These are phyloP conservation scores for Saprolegnia parasitica DNA, from an alignment of 352 stramenopile species.

Conservation along the genomic window DNA sequence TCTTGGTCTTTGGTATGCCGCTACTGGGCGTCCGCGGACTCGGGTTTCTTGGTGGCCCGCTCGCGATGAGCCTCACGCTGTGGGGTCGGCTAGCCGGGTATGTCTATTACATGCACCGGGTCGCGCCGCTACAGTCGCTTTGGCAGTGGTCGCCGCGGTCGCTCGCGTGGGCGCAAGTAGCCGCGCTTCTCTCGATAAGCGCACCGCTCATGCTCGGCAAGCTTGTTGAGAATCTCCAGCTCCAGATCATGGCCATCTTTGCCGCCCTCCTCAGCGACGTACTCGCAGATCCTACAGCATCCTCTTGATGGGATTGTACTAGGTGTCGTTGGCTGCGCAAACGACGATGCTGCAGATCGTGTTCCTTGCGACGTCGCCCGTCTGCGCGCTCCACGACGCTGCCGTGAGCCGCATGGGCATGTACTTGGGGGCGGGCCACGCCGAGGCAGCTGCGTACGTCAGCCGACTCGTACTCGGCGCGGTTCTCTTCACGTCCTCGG, in stretches of 20 bases:
- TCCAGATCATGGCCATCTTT: conserved; percentile 5
- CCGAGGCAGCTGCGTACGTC: neutral
- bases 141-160: neutral
- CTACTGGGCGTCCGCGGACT: neutral
- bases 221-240: neutral
- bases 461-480: neutral
- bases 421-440: neutral
- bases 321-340: neutral
- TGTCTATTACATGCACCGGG: neutral
- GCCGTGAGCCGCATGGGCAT: conserved; percentile 6
- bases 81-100: neutral
- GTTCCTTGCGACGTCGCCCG: neutral
- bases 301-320: neutral
- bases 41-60: neutral
- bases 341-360: neutral
- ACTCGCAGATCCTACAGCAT: neutral
- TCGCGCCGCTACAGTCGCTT: neutral
- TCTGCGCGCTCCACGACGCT: neutral
- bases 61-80: conserved; percentile 3
- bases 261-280: neutral
- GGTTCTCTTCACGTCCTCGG: neutral
- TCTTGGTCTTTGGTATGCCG: neutral
- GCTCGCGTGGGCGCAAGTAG: neutral
- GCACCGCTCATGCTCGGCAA: neutral
- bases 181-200: neutral